phyloP scores from a whole-genome alignment of 352 stramenopile genomes.

The Phytopythium kandeliae region DNA sequence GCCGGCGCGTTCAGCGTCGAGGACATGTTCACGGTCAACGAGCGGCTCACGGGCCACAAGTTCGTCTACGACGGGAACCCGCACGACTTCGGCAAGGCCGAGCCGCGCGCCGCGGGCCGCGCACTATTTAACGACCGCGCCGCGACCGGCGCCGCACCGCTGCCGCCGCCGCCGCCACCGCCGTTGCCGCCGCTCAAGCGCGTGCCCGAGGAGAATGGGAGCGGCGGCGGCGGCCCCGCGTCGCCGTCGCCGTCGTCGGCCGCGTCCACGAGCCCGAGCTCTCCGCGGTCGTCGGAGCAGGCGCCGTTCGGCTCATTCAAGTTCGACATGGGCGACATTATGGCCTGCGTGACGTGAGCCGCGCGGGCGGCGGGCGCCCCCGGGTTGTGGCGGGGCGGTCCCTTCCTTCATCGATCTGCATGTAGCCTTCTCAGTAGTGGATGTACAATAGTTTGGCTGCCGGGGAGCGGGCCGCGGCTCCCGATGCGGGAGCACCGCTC shows the following conservation, averaged over 20 bases:
- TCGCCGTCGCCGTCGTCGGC: conserved; percentile 17
- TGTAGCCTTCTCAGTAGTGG: conserved; percentile 31
- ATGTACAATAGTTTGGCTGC: conserved; percentile 61
- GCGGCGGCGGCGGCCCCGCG: background rate
- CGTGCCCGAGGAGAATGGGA: conserved; percentile 34
- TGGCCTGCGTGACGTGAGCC: conserved; percentile 86
- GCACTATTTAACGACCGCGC: conserved; percentile 49
- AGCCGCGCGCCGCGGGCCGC: conserved; percentile 10
- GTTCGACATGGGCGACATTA: conserved; percentile 84
- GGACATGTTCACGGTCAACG: conserved; percentile 95
- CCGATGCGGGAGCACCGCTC: too few species aligned
- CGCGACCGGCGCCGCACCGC: too few species aligned
- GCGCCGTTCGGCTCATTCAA: conserved; percentile 59
- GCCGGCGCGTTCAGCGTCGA: conserved; percentile 87
- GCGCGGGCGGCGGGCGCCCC: conserved; percentile 13
- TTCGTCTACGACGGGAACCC: conserved; percentile 95
- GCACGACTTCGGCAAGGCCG: conserved; percentile 88
- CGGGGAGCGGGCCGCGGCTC: conserved; percentile 1
- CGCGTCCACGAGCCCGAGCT: conserved; percentile 20
- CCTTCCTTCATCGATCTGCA: conserved; percentile 2
- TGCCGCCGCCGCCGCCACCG: too few species aligned
- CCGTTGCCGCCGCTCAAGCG: conserved; percentile 36
- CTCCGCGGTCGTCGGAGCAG: conserved; percentile 22
- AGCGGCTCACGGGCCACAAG: conserved; percentile 87
- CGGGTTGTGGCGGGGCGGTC: conserved; percentile 5